These are phyloP conservation scores for Sporothrix inflata DNA, from an alignment of 2,329 filamentous ascomycete genomes.

Conservation along the genomic window DNA sequence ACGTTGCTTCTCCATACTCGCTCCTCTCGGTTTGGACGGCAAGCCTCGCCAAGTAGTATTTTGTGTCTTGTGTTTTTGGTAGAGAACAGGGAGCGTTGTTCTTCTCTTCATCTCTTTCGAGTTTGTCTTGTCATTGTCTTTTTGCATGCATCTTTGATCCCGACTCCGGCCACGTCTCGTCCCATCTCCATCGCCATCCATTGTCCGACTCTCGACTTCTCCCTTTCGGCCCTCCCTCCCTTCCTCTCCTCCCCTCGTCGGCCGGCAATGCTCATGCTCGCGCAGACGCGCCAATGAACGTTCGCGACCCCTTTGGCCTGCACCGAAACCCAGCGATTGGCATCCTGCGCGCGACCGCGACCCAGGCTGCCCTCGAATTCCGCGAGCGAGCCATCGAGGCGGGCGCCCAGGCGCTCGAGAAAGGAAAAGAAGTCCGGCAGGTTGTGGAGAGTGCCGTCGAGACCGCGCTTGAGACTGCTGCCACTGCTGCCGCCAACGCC, in stretches of 20 bases:
- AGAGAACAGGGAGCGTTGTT: neutral
- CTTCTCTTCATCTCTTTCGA: neutral
- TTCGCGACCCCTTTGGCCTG: conserved; percentile 50
- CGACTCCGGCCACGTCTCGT: neutral
- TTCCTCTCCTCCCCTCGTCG: neutral
- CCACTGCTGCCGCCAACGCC: conserved; percentile 28
- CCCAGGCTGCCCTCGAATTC: conserved; percentile 49
- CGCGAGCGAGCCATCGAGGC: conserved; percentile 55
- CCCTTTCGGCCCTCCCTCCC: neutral
- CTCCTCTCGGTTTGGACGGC: conserved; percentile 6
- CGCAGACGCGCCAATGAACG: conserved; percentile 42
- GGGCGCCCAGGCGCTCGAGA: conserved; percentile 52
- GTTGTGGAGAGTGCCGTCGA: conserved; percentile 35
- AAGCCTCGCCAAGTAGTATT: conserved; percentile 10
- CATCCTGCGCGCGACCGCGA: conserved; percentile 54
- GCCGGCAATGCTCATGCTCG: conserved; percentile 30
- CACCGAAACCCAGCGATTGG: conserved; percentile 45
- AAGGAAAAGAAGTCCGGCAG: conserved; percentile 43
- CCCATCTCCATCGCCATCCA: neutral
- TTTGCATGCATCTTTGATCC: neutral
- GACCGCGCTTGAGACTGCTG: conserved; percentile 30
- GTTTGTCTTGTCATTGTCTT: neutral
- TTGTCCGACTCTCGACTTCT: neutral
- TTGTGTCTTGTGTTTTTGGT: conserved; percentile 3
- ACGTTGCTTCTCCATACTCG: neutral